Base-by-base conservation (phyloP, 345 rosid species). In the Adansonia digitata region DNA sequence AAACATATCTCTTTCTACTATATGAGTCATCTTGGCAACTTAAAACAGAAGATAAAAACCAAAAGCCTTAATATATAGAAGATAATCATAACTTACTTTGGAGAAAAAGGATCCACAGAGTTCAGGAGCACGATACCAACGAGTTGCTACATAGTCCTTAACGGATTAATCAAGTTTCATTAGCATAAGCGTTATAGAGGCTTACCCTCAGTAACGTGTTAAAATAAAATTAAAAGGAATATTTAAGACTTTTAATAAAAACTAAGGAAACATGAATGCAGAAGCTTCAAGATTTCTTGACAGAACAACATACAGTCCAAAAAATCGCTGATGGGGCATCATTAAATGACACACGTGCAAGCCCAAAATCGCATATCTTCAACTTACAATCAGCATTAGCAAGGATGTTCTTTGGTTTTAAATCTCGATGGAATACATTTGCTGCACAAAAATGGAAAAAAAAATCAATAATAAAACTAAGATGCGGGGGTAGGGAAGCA, bases 41-140 rank as follows among this genome's bases (percentile, higher is more conserved):
- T 26, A 22, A 66, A 74, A 40, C 35, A 49, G 26, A 35, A 67
- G 31, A 72, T 55, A 29, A 34, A 42, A 65, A 56, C 7, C 27
- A 69, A 29, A 77, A 35, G 24, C 57, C 18, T n/a, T 39, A 18
- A 39, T n/a, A 57, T 17, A 74, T 57, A 17, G 67, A 64, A 40
- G 63, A 67, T 13, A 18, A 45, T 71, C 37, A 59, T 18, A 34
- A 71, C 89, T 88, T 86, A 95, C 97, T 84, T 94, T 92, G 77
- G 98, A 94, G 87, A 94, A 94, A 82, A 94, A 94, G 1, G 98
- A 94, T 70, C 98, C 98, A 77, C 99, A 95, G 39, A 95, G 93
- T 82, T 95, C 99, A 71, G 99, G 99, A 77, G 99, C 99, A 76
- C 99, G 94, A 77, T 95, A 95, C 99, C 98, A 95, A 75, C 99